Evolutionary conservation across 2,329 filamentous ascomycete species (phyloP).

Genomic region (Microdochium trichocladiopsis): DNA sequence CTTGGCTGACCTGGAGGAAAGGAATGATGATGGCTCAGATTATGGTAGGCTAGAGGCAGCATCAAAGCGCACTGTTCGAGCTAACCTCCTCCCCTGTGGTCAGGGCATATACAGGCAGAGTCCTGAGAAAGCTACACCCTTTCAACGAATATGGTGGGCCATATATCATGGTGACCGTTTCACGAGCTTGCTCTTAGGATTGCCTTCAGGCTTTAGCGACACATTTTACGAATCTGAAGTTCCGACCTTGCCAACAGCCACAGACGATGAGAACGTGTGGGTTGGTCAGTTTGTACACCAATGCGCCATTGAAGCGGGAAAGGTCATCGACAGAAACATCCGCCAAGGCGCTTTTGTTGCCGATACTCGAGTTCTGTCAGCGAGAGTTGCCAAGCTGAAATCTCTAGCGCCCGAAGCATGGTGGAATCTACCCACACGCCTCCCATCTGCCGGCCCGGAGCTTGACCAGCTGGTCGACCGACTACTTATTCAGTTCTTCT

Average conservation of each 20-base stretch:
- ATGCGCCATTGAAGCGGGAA: conserved; percentile 28
- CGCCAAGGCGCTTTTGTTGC: conserved; percentile 24
- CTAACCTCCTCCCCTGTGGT: background rate
- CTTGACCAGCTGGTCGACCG: conserved; percentile 22
- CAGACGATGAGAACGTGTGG: conserved; percentile 1
- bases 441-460: conserved; percentile 14
- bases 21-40: conserved; percentile 32
- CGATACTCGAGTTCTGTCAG: conserved; percentile 28
- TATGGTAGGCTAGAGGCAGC: conserved; percentile 23
- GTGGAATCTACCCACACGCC: conserved; percentile 22
- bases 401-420: conserved; percentile 26
- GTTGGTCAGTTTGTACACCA: conserved; percentile 5
- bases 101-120: conserved; percentile 3
- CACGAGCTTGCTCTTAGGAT: conserved; percentile 33
- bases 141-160: conserved; percentile 13
- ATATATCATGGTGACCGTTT: conserved; percentile 29
- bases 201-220: conserved; percentile 32
- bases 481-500: conserved; percentile 31
- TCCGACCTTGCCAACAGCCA: conserved; percentile 1
- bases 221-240: conserved; percentile 19
- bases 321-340: conserved; percentile 32
- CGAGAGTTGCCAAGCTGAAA: conserved; percentile 29
- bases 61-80: conserved; percentile 8
- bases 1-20: conserved; percentile 32
- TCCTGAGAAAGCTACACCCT: conserved; percentile 19